phyloP scores from a whole-genome alignment of 1,139 yeast species.

The Pichia sp. region DNA sequence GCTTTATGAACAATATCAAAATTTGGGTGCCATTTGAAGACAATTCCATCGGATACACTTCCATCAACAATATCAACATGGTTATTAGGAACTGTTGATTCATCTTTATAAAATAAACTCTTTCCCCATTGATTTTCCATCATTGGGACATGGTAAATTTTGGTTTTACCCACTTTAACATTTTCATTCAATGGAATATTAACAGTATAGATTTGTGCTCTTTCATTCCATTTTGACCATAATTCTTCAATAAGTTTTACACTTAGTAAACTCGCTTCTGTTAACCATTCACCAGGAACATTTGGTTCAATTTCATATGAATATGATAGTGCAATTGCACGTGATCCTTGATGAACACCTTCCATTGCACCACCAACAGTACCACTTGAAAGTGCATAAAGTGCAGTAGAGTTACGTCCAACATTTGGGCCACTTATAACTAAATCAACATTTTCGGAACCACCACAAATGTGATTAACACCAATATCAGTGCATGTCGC shows the following conservation, averaged over 20 bases:
- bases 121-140: constrained; percentile 68
- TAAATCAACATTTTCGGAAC: constrained; percentile 57
- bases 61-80: constrained; percentile 40
- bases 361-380: constrained; percentile 98
- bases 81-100: constrained; percentile 19
- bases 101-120: constrained; percentile 19
- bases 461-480: constrained; percentile 55
- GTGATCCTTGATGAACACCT: constrained; percentile 72
- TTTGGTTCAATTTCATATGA: constrained; percentile 52
- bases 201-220: constrained; percentile 68
- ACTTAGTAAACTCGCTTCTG: constrained; percentile 62
- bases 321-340: constrained; percentile 75
- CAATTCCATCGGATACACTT: constrained; percentile 35
- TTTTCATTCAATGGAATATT: constrained; percentile 67
- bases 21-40: constrained; percentile 78
- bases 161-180: constrained; percentile 37
- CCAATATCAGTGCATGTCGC: constrained; percentile 95
- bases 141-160: constrained; percentile 67
- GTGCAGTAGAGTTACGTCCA: constrained; percentile 87
- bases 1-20: constrained; percentile 62
- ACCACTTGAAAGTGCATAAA: constrained; percentile 88
- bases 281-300: constrained; percentile 49
- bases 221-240: constrained; percentile 46
- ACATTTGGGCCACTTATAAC: constrained; percentile 93
- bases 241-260: constrained; percentile 57